A percentile compares a stretch with the other conserved stretches of the same genome.
Conservation (phyloP, 1,284 basidiomycete genomes). For the Heterobasidion parviporum region DNA sequence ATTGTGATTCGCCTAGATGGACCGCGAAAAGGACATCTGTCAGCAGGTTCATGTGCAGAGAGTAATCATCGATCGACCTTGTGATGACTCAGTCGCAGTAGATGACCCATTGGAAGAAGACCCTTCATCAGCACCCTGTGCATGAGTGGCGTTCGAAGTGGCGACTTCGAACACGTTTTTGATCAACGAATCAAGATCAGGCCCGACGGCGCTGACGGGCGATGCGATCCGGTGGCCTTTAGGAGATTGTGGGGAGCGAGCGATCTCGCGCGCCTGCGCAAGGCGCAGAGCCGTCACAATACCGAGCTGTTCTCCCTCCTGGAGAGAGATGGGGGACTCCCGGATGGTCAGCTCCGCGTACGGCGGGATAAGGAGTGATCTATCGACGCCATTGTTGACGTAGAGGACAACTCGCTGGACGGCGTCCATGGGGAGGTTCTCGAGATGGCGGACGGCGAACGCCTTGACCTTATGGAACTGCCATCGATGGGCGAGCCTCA, state of each 20-base stretch:
- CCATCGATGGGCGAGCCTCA: conserved; percentile 54
- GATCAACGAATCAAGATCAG: conserved; percentile 10
- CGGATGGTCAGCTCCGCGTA: conserved; percentile 52
- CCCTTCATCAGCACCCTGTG: neutral
- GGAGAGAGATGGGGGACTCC: conserved; percentile 42
- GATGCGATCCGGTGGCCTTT: conserved; percentile 31
- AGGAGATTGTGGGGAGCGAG: conserved; percentile 29
- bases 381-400: conserved; percentile 44
- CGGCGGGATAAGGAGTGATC: conserved; percentile 42
- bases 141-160: too few species aligned
- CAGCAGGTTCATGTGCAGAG: too few species aligned
- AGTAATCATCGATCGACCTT: conserved; percentile 14
- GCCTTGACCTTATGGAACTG: conserved; percentile 49
- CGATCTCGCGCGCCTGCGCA: conserved; percentile 48
- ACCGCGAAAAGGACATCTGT: too few species aligned
- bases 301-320: conserved; percentile 49
- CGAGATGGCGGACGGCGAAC: conserved; percentile 54
- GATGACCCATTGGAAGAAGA: neutral
- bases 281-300: conserved; percentile 53
- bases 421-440: conserved; percentile 48
- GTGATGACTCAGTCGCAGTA: neutral
- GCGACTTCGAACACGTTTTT: conserved; percentile 9
- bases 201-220: conserved; percentile 10
- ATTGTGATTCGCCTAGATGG: too few species aligned
- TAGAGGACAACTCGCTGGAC: conserved; percentile 56